Evolutionary conservation across 1,139 yeast genomes (phyloP).

Genomic region (Geotrichum candidum): DNA sequence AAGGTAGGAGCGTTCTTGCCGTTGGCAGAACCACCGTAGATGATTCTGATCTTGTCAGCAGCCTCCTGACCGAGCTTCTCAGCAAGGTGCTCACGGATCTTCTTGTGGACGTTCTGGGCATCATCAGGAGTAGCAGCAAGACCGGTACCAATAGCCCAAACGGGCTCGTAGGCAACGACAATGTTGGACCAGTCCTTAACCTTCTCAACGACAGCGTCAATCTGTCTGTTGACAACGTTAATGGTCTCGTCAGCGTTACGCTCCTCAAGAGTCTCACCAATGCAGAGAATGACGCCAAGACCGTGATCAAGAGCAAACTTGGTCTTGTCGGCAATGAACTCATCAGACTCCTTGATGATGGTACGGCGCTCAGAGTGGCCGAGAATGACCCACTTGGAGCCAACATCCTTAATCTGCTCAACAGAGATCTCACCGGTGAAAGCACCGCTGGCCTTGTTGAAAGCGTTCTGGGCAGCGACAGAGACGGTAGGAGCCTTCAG

Average conservation of each 20-base stretch:
- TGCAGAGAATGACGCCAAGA: constrained; percentile 84
- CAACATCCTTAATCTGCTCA: constrained; percentile 81
- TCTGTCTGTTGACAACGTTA: constrained; percentile 82
- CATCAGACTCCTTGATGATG: constrained; percentile 83
- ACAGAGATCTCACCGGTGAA: constrained; percentile 96
- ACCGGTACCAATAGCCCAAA: constrained; percentile 99
- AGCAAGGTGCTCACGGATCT: constrained; percentile 76
- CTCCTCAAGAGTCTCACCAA: constrained; percentile 96
- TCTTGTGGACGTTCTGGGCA: constrained; percentile 84
- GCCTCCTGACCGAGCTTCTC: constrained; percentile 69
- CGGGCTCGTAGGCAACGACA: constrained; percentile 98
- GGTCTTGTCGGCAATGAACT: constrained; percentile 89
- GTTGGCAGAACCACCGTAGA: constrained; percentile 98
- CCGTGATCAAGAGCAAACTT: constrained; percentile 89
- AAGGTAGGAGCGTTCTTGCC: constrained; percentile 89
- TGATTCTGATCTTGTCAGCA: constrained; percentile 78
- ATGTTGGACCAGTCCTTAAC: constrained; percentile 87
- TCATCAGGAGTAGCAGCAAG: constrained; percentile 98
- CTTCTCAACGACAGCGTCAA: constrained; percentile 78
- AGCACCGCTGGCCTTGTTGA: constrained; percentile 86
- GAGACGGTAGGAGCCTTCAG: constrained; percentile 62
- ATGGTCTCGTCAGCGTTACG: constrained; percentile 84
- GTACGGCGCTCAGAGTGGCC: constrained; percentile 99
- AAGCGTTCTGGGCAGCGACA: constrained; percentile 88
- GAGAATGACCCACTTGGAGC: constrained; percentile 89